Evolutionary conservation across 768 basidiomycete genomes (phyloP), one percentile per base, ranked within the genome.

Genomic region (Sporobolomyces pararoseus): DNA sequence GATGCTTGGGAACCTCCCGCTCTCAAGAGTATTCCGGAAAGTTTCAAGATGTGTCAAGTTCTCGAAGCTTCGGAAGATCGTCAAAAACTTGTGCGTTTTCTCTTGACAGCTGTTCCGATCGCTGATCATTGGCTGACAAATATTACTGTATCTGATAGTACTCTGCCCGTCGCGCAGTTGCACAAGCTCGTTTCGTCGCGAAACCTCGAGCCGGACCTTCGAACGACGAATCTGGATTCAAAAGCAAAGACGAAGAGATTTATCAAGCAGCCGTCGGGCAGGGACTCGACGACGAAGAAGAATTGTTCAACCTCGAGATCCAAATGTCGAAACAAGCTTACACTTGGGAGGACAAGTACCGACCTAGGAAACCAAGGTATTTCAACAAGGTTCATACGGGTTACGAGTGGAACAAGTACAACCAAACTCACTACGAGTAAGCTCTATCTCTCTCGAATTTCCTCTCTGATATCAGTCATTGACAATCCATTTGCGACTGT

Each of bases 321-420:
- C 88, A 88, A 67, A 87, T 96, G 59, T 82, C 82, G 23, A 86
- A 90, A 74, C 88, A 90, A 21, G 88, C 88, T 5, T 98, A 98
- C 80, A 91, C 91, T 76, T 98, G 95, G 96, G 93, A 95, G 81
- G 96, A 99, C 83, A 95, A 97, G 79, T 98, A 95, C 77, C 84
- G 96, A 46, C 95, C 96, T 35, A 85, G 96, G 42, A 99, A 98
- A 79, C 96, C 96, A 52, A 84, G 94, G 71, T 99, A 97, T 83
- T 97, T 98, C 83, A 99, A 99, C 78, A 88, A 96, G 66, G 96
- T 98, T 31, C 93, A 98, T 77, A 99, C 96, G 35, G 96, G 96
- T 32, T 99, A 95, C 78, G 96, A 99, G 79, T 99, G 96, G 96
- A 98, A 95, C 83, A 98, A 97, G 83, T 99, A 98, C 80, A 98